Base-by-base conservation (phyloP, 2,329 filamentous ascomycete species). In the Neofusicoccum sp. region DNA sequence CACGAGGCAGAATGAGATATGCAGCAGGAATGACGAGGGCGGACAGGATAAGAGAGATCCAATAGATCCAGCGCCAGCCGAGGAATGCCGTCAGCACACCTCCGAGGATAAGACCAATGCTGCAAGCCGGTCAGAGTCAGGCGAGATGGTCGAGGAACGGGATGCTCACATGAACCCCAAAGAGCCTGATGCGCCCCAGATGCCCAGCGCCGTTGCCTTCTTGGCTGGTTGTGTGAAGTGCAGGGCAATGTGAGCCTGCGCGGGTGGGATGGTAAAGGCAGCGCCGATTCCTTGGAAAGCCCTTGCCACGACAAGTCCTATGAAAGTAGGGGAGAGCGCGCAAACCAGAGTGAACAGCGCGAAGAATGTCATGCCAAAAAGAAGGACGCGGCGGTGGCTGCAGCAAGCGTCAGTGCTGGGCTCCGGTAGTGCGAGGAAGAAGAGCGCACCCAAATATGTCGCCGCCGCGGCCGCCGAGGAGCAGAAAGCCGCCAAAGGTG, bases 261-360 rank as follows among this genome's bases (percentile, higher is more conserved):
- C 63, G 2, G 63, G 50, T 37, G 63, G 63, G 6, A 62, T 61
- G 2, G 63, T 64, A 33, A 64, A 64, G 12, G 58, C 63, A 6
- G 63, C 63, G 3, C 63, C 63, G 9, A 64, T 62, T 12, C 58
- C 63, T 58, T 64, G 63, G 29, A 64, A 62, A 4, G 63, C 63
- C 8, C 63, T 47, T 5, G 63, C 56, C 8, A 64, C 41, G 6
- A 56, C 63, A 12, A 64, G 63, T 3, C 56, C 63, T 9, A 62
- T 41, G 29, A 64, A 64, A 3, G 48, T 62, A 11, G 56, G 58
- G 3, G 58, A 56, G 22, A 64, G 49, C 7, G 54, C 63, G 43
- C 63, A 62, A 5, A 64, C 58, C 16, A 64, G 28, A 2, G 58
- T 62, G 43, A 64, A 64, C 2, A 62, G 29, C 1, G 63, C 63